These are phyloP conservation scores for Mycosphaerella sp. DNA, from an alignment of 2,329 filamentous ascomycete genomes.

Conservation along the genomic window DNA sequence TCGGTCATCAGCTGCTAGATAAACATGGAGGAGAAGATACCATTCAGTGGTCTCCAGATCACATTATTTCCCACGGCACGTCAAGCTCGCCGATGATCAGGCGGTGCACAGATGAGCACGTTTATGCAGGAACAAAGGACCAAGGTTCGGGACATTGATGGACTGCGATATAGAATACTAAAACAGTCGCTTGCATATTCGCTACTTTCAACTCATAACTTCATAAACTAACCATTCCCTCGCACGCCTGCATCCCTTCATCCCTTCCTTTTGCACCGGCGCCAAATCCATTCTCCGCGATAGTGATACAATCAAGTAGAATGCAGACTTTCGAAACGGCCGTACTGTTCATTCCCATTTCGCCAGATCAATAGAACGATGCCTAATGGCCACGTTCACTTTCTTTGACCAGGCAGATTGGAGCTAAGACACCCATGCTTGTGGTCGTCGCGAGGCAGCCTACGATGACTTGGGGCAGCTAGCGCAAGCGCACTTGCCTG, in stretches of 20 bases:
- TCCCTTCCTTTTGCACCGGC: conserved; percentile 3
- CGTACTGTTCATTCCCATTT: neutral
- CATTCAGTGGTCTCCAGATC: too few species aligned
- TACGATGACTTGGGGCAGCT: conserved; percentile 41
- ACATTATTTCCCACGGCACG: too few species aligned
- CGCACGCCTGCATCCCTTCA: neutral
- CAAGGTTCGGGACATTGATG: conserved; percentile 2
- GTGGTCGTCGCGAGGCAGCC: neutral
- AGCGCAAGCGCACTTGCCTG: conserved; percentile 44
- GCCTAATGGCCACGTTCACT: too few species aligned
- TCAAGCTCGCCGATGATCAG: neutral
- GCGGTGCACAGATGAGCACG: neutral
- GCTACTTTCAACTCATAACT: conserved; percentile 6
- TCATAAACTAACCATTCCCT: conserved; percentile 5
- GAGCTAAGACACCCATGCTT: too few species aligned
- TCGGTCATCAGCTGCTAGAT: too few species aligned
- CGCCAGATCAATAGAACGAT: too few species aligned
- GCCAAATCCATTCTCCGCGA: neutral
- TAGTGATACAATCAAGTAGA: conserved; percentile 5
- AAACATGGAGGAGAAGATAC: too few species aligned
- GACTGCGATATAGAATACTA: neutral
- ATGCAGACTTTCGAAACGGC: conserved; percentile 1
- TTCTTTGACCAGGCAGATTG: too few species aligned
- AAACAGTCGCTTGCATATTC: neutral
- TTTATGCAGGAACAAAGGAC: conserved; percentile 11